Evolutionary conservation across 139 green algal species (phyloP), one percentile per base, ranked within the genome.

Genomic region (Tetraselmis striata): DNA sequence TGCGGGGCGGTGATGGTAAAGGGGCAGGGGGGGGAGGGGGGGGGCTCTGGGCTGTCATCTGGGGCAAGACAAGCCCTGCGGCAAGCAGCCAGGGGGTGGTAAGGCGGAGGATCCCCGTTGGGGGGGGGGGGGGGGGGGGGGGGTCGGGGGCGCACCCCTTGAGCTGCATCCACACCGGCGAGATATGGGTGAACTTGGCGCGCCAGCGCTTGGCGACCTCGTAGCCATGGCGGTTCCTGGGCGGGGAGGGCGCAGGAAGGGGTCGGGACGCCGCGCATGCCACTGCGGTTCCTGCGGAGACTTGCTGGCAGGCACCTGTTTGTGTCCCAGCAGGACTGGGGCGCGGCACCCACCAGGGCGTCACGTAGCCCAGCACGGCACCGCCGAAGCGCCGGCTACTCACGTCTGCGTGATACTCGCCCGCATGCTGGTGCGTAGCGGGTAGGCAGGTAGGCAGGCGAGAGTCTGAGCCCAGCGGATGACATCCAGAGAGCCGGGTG

Each of bases 111-210:
- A n/a, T n/a, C n/a, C n/a, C n/a, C n/a, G n/a, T n/a, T n/a, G n/a
- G n/a, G n/a, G n/a, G n/a, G n/a, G n/a, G n/a, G n/a, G n/a, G n/a
- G n/a, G n/a, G n/a, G n/a, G n/a, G n/a, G n/a, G n/a, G n/a, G n/a
- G n/a, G n/a, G n/a, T n/a, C n/a, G n/a, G n/a, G n/a, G n/a, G n/a
- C 31, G 2, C 31, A 2, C 25, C 30, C 5, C 32, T 82, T 85
- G 31, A 95, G 75, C 78, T 95, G 91, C 78, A 90, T 94, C 91
- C 91, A 94, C 23, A 94, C 91, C 23, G 91, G 91, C 22, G 89
- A 86, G 29, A 94, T 81, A 27, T 92, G 90, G 29, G 88, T 92
- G 45, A 94, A 88, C 77, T 94, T 94, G 29, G 59, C 77, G 0
- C 82, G 78, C 30, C 87, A 94, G 22, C 28, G 81, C 29, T 86